Evolutionary conservation across 2,329 filamentous ascomycete species (phyloP).

Genomic region (Cordyceps javanica): DNA sequence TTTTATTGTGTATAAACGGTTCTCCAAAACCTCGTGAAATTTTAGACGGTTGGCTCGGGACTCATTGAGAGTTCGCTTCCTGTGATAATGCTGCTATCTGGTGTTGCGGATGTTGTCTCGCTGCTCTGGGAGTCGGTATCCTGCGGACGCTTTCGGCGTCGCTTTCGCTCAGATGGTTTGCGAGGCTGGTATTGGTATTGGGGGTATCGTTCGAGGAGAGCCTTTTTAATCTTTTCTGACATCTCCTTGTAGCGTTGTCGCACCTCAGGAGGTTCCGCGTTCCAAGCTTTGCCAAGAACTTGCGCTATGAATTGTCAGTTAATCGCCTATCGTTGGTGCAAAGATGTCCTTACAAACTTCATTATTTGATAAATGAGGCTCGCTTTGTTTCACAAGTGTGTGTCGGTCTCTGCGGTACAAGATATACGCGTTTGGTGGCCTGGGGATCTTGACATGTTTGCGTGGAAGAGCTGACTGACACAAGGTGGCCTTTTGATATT

Average conservation of each 20-base stretch:
- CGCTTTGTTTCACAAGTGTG: slow-evolving; percentile 25
- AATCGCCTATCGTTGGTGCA: background rate
- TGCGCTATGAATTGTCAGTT: slow-evolving; percentile 25
- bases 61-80: slow-evolving; percentile 4
- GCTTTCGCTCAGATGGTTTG: slow-evolving; percentile 22
- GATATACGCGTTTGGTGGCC: slow-evolving; percentile 37
- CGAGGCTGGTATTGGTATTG: slow-evolving; percentile 35
- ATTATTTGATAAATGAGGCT: slow-evolving; percentile 34
- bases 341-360: slow-evolving; percentile 33
- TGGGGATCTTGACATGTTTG: slow-evolving; percentile 24
- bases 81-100: slow-evolving; percentile 8
- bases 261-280: slow-evolving; percentile 24
- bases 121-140: slow-evolving; percentile 3
- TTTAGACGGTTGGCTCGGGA: background rate
- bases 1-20: background rate
- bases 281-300: slow-evolving; percentile 32
- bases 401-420: slow-evolving; percentile 36
- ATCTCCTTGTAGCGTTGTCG: slow-evolving; percentile 26
- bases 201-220: slow-evolving; percentile 26
- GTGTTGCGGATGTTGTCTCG: slow-evolving; percentile 7
- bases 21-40: too few species aligned
- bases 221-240: slow-evolving; percentile 25
- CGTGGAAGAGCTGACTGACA: slow-evolving; percentile 12
- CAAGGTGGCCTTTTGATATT: slow-evolving; percentile 12
- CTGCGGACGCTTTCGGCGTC: slow-evolving; percentile 14